phyloP scores from a whole-genome alignment of 2,329 filamentous ascomycete genomes.

The Penicillium concentricum region DNA sequence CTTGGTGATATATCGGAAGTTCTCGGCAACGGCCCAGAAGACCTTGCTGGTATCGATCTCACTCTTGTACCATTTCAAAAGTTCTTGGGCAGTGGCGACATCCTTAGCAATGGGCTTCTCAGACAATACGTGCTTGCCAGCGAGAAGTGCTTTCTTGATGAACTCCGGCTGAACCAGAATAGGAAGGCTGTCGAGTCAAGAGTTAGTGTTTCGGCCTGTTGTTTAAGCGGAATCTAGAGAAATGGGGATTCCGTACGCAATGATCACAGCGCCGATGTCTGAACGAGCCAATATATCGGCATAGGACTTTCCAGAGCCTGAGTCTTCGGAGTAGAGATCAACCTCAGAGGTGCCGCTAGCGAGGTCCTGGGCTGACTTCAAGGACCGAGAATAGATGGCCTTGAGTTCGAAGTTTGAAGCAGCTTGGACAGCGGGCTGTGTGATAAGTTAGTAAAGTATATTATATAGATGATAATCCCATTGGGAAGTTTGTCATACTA shows the following conservation, averaged over 20 bases:
- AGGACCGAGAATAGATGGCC: slow-evolving; percentile 59
- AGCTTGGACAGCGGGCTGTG: slow-evolving; percentile 52
- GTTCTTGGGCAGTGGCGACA: slow-evolving; percentile 49
- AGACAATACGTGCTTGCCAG: slow-evolving; percentile 57
- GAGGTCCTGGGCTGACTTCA: slow-evolving; percentile 52
- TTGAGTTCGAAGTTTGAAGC: slow-evolving; percentile 49
- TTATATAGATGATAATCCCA: not conserved
- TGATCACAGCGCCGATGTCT: slow-evolving; percentile 53
- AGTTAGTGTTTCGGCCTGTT: not conserved
- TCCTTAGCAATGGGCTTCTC: slow-evolving; percentile 60
- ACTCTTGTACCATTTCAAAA: slow-evolving; percentile 52
- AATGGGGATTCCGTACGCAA: slow-evolving; percentile 42
- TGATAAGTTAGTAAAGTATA: not conserved
- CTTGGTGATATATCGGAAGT: slow-evolving; percentile 54
- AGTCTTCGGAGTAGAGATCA: slow-evolving; percentile 58
- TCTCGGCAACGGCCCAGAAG: slow-evolving; percentile 56
- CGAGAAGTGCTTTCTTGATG: slow-evolving; percentile 49
- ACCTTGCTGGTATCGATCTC: slow-evolving; percentile 41
- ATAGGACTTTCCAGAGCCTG: slow-evolving; percentile 45
- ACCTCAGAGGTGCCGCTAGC: slow-evolving; percentile 35
- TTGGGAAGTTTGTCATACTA: slow-evolving; percentile 34
- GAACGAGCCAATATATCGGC: slow-evolving; percentile 48
- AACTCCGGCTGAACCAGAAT: slow-evolving; percentile 54
- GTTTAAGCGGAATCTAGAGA: not conserved
- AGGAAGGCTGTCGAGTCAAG: slow-evolving; percentile 45